These are phyloP conservation scores for Debaryomyces sp. DNA, from an alignment of 1,139 yeast species.

Conservation along the genomic window DNA sequence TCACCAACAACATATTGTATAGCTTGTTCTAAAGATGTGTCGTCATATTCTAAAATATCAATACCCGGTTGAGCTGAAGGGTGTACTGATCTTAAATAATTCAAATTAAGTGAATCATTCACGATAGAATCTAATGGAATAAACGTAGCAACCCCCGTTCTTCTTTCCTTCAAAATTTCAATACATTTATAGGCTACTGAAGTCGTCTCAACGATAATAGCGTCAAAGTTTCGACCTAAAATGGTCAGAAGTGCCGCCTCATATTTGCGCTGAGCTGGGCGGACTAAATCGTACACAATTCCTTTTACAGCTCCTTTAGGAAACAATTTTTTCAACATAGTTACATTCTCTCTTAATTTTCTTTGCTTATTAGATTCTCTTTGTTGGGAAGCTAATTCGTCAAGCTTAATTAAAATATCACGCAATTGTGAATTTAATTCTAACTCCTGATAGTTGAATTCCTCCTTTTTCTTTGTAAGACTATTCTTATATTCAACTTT, in stretches of 20 bases:
- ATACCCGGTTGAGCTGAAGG: constrained; percentile 62
- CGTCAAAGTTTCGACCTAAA: constrained; percentile 77
- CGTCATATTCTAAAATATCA: constrained; percentile 75
- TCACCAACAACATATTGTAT: constrained; percentile 81
- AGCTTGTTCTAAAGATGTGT: constrained; percentile 68
- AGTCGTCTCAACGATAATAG: constrained; percentile 79
- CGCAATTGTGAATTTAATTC: constrained; percentile 66
- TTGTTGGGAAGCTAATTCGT: constrained; percentile 73
- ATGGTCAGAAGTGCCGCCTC: constrained; percentile 79
- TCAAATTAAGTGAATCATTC: constrained; percentile 56
- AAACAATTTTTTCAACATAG: constrained; percentile 65
- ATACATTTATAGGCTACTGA: constrained; percentile 83
- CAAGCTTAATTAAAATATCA: constrained; percentile 61
- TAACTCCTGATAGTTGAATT: constrained; percentile 49
- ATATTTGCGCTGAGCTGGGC: constrained; percentile 75
- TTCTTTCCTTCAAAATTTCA: constrained; percentile 78
- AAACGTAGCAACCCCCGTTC: constrained; percentile 83
- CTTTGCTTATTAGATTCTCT: constrained; percentile 75
- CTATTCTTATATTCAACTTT: constrained; percentile 44
- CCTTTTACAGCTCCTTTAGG: constrained; percentile 79
- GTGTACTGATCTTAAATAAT: constrained; percentile 59
- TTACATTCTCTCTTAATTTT: constrained; percentile 69
- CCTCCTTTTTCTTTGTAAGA: constrained; percentile 49
- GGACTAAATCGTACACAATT: constrained; percentile 74
- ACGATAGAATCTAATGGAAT: constrained; percentile 82